Base-by-base conservation (phyloP, 805 yeast species). In the Blastobotrys muscicola region DNA sequence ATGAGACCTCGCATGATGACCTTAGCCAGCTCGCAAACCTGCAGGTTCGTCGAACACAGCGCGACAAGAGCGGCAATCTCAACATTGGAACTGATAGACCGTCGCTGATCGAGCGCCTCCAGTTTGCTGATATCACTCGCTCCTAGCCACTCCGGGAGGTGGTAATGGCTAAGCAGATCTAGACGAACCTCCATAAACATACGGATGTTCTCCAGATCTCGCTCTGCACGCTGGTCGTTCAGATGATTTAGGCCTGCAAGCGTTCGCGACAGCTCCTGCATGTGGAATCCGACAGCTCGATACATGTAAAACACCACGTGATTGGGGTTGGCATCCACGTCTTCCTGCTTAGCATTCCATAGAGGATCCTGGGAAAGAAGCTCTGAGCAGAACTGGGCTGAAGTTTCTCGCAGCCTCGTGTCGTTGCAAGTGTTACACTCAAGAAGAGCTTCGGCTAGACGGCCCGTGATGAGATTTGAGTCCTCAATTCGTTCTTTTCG, bases 61-160 rank as follows among this genome's bases (percentile, higher is more conserved):
- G 76, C 72, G 15, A 75, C 52, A 29, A 76, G 64, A 29, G 76
- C 53, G 4, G 76, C 72, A 41, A 75, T 69, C 40, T 79, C 84
- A 40, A 74, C 58, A 4, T 68, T 56, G 3, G 68, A 61, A 8
- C 68, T 57, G 1, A 73, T 36, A 2, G 42, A 39, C 10, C 20
- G 49, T 9, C 59, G 44, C 0, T 52, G 46, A 43, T 71, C 69
- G 8, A 63, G 56, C 2, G 44, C 33, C 8, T 42, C 41, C 31
- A 68, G 68, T 1, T 50, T 50, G 2, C 45, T 48, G 2, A 52
- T 43, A 2, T 61, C 56, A 4, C 52, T 47, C 2, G 48, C 49
- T 14, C 58, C 51, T 15, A 46, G 29, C n/a, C 20, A 42, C 2
- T 61, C 52, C 8, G 57, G 53, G 3, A 55, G 49, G 29, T 54